Base-by-base conservation (phyloP, 495 filamentous ascomycete genomes). In the Chaetomium cochliodes region DNA sequence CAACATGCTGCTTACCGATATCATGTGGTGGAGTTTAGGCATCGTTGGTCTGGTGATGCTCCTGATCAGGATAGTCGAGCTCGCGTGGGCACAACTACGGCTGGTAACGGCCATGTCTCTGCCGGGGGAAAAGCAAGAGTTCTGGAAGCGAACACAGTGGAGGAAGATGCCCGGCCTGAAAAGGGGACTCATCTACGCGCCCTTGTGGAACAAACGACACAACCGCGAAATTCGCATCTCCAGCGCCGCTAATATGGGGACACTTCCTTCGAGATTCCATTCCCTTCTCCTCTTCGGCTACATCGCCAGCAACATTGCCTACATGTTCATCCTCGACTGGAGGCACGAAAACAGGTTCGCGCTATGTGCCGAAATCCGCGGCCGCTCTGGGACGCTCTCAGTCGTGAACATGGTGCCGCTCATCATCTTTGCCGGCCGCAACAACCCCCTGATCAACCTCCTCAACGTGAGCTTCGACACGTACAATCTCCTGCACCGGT, bases 391-490 rank as follows among this genome's bases (percentile, higher is more conserved):
- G 51, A 87, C 87, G 47, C 82, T 98, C 65, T 85, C 93, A 1
- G 80, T 88, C 26, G 84, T 96, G 64, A 98, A 96, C 75, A 89
- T 98, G 88, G 84, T 97, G n/a, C 91, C 92, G 7, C 82, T 96
- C 23, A 85, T 98, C 67, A 79, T 98, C 60, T 85, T 97, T 64
- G 93, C 92, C 18, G 87, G 92, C 23, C 88, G 93, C 68, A 98
- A 98, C 79, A 98, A 96, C 73, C 91, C 91, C 18, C 78, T 97
- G n/a, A 97, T 97, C 65, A 73, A 80, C 7, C 75, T 96, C 16
- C 81, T 96, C 67, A 86, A 86, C 30, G 87, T 98, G 76, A 93
- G 91, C 74, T 98, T 97, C 77, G 96, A 98, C 78, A 96, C 93
- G 0, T 97, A 92, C 82, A 98, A 97, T 75, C 81, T 97, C 30